Evolutionary conservation across 495 filamentous ascomycete species (phyloP).

Genomic region (Penicilliopsis zonata): DNA sequence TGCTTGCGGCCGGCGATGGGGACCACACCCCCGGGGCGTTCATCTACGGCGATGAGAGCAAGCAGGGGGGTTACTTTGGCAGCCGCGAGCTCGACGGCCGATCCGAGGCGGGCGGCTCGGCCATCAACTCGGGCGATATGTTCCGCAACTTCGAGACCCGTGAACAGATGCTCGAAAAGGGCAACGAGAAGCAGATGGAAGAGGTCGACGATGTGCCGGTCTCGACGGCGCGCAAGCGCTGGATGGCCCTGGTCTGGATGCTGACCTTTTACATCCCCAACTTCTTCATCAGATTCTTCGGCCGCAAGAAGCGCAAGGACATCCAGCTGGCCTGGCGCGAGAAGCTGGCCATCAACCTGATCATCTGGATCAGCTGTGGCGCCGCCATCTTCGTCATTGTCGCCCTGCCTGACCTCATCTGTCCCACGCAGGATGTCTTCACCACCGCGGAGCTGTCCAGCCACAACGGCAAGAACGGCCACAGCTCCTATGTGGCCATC

Average conservation of each 20-base stretch:
- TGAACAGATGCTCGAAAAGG: constrained; percentile 90
- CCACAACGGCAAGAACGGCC: constrained; percentile 60
- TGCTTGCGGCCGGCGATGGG: constrained; percentile 43
- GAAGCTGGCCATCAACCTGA: constrained; percentile 94
- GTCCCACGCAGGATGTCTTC: constrained; percentile 81
- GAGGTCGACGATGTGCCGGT: constrained; percentile 77
- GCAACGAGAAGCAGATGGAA: constrained; percentile 77
- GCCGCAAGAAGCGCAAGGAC: constrained; percentile 85
- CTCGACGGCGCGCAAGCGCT: constrained; percentile 76
- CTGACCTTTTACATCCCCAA: constrained; percentile 84
- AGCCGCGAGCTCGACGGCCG: constrained; percentile 71
- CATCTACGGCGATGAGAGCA: constrained; percentile 59
- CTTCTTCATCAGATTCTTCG: constrained; percentile 64
- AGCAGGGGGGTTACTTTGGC: constrained; percentile 71
- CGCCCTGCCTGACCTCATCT: constrained; percentile 76
- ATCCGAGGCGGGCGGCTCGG: constrained; percentile 82
- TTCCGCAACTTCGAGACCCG: constrained; percentile 92
- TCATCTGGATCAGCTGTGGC: constrained; percentile 85
- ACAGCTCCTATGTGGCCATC: constrained; percentile 59
- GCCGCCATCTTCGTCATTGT: constrained; percentile 81
- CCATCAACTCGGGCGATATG: constrained; percentile 88
- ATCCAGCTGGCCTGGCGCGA: constrained; percentile 92
- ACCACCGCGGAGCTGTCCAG: constrained; percentile 63
- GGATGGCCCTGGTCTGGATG: constrained; percentile 77
- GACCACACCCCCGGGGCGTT: constrained; percentile 47